Percentiles rank a stretch among this genome's conserved stretches.
Evolutionary conservation across 306 rosid genomes (phyloP).

Genomic region (Quercus agrifolia): DNA sequence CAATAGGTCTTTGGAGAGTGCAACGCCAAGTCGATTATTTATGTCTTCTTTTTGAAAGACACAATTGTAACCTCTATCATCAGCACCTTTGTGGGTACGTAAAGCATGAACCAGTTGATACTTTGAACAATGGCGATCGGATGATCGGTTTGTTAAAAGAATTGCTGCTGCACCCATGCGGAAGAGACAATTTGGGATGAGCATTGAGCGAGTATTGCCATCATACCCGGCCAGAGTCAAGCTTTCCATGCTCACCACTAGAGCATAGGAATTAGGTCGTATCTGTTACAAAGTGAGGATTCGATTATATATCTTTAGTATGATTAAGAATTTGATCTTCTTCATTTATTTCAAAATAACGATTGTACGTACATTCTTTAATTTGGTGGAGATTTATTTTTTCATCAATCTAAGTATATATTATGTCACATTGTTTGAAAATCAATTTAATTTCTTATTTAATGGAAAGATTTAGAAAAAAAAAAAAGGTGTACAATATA

Average conservation of each 20-base stretch:
- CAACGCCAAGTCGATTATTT: not conserved
- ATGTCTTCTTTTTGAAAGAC: not conserved
- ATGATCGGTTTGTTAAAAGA: not conserved
- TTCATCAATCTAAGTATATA: too few species aligned
- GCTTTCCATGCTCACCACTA: slow-evolving; percentile 3
- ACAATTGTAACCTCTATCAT: not conserved
- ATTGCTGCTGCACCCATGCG: not conserved
- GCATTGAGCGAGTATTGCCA: not conserved
- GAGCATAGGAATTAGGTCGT: not conserved
- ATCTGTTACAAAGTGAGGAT: not conserved
- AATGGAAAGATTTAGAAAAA: too few species aligned
- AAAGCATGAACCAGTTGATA: not conserved
- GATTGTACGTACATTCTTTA: too few species aligned
- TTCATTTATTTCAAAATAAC: too few species aligned
- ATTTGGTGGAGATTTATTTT: too few species aligned
- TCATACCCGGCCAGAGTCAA: not conserved
- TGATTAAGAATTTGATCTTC: too few species aligned
- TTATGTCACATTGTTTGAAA: too few species aligned
- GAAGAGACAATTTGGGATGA: slow-evolving; percentile 2
- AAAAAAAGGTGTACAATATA: too few species aligned
- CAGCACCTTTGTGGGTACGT: not conserved
- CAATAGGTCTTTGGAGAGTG: not conserved
- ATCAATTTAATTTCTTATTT: too few species aligned
- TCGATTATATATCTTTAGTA: too few species aligned
- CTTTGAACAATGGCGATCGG: not conserved